A percentile compares a stretch with the other conserved stretches of the same genome.
phyloP scores from a whole-genome alignment of 805 yeast species.

The Suhomyces faveliae region DNA sequence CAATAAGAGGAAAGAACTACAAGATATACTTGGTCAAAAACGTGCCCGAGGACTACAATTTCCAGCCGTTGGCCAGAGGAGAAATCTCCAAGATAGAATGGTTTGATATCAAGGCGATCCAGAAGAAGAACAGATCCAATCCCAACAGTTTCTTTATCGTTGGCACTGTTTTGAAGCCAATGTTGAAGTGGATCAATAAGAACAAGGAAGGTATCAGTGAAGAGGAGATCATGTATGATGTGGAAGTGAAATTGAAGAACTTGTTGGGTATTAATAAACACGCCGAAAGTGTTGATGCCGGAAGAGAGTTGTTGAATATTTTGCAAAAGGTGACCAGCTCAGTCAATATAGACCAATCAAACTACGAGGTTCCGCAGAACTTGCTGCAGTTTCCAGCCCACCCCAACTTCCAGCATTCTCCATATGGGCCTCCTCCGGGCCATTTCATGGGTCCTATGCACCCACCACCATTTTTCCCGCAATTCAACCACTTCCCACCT shows the following conservation, averaged over 20 bases:
- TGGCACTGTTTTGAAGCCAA: slow-evolving; percentile 49
- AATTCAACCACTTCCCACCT: too few species aligned
- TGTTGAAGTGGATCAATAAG: slow-evolving; percentile 54
- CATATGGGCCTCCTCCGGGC: slow-evolving; percentile 7
- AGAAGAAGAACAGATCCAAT: slow-evolving; percentile 40
- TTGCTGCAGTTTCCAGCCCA: slow-evolving; percentile 17
- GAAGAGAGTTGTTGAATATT: slow-evolving; percentile 70
- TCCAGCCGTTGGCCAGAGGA: slow-evolving; percentile 79
- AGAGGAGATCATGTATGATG: slow-evolving; percentile 57
- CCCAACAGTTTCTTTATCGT: slow-evolving; percentile 46
- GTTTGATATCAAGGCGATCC: slow-evolving; percentile 54
- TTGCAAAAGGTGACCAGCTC: slow-evolving; percentile 38
- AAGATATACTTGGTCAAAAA: slow-evolving; percentile 75
- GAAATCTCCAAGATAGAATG: slow-evolving; percentile 86
- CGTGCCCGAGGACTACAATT: slow-evolving; percentile 73
- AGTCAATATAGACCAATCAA: neutral
- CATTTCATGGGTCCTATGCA: slow-evolving; percentile 8
- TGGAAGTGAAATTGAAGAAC: slow-evolving; percentile 63
- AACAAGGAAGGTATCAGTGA: slow-evolving; percentile 49
- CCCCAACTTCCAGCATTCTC: slow-evolving; percentile 2
- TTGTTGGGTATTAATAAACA: slow-evolving; percentile 55
- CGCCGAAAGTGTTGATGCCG: slow-evolving; percentile 53
- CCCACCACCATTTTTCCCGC: neutral
- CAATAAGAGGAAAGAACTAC: slow-evolving; percentile 78
- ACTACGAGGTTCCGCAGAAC: slow-evolving; percentile 31